A percentile compares a stretch with the other conserved stretches of the same genome.
phyloP scores from a whole-genome alignment of 345 rosid species.

The Boechera divaricarpa region DNA sequence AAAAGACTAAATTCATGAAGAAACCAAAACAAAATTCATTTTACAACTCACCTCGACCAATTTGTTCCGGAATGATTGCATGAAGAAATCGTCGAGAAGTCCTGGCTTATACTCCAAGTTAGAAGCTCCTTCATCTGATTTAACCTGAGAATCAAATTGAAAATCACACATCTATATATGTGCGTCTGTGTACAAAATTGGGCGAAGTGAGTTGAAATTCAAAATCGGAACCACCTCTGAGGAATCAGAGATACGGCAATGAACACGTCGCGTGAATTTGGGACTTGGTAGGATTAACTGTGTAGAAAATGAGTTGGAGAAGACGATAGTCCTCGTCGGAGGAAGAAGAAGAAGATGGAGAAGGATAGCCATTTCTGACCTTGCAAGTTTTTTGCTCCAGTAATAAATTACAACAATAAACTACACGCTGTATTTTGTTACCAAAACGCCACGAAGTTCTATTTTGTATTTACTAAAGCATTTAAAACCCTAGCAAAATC shows the following conservation, averaged over 20 bases:
- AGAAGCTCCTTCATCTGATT: constrained; percentile 38
- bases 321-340: constrained; percentile 10
- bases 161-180: background rate
- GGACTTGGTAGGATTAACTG: background rate
- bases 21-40: background rate
- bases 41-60: constrained; percentile 62
- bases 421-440: constrained; percentile 16
- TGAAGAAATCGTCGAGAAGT: constrained; percentile 61
- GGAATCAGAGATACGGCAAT: constrained; percentile 35
- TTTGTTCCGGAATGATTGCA: constrained; percentile 69
- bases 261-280: constrained; percentile 1
- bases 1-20: background rate
- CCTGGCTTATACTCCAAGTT: constrained; percentile 57
- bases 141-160: constrained; percentile 41
- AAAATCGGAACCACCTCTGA: constrained; percentile 30
- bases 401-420: background rate
- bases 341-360: constrained; percentile 29
- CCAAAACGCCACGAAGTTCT: background rate
- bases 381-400: background rate
- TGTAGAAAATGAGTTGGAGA: constrained; percentile 31
- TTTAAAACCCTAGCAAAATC: constrained; percentile 26
- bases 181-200: background rate
- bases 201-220: background rate
- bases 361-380: constrained; percentile 41
- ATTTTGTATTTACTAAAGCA: background rate